A percentile compares a stretch with the other conserved stretches of the same genome.
These are phyloP conservation scores for Sporisorium reilianum DNA, from an alignment of 1,284 basidiomycete species.

Conservation along the genomic window DNA sequence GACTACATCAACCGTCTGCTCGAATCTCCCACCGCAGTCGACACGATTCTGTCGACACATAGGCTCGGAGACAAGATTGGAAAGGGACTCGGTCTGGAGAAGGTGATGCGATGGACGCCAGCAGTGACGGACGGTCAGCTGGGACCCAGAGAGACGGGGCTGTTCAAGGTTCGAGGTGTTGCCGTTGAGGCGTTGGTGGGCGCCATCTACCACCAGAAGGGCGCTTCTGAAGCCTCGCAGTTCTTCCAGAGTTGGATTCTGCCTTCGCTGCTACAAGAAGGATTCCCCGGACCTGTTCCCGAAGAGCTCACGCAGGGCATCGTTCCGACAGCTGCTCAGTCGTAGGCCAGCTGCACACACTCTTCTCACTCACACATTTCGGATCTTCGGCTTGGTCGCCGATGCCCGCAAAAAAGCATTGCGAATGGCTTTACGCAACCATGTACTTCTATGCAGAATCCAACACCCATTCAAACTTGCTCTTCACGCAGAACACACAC, in stretches of 20 bases:
- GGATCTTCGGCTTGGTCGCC: neutral
- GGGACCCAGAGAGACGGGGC: slow-evolving; percentile 60
- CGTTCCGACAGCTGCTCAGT: neutral
- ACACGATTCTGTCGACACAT: slow-evolving; percentile 55
- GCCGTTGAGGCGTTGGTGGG: slow-evolving; percentile 68
- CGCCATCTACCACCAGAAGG: slow-evolving; percentile 65
- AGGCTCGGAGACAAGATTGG: slow-evolving; percentile 63
- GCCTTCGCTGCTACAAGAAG: slow-evolving; percentile 31
- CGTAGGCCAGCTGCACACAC: slow-evolving; percentile 9
- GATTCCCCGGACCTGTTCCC: slow-evolving; percentile 40
- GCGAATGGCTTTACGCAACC: slow-evolving; percentile 21
- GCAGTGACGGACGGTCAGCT: slow-evolving; percentile 51
- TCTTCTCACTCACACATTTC: slow-evolving; percentile 5
- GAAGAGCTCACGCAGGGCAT: slow-evolving; percentile 26
- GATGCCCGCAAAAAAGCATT: slow-evolving; percentile 10
- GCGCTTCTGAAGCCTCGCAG: slow-evolving; percentile 32
- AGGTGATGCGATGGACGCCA: slow-evolving; percentile 69
- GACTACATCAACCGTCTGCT: slow-evolving; percentile 50
- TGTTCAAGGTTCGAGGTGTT: slow-evolving; percentile 67
- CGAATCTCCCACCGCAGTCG: slow-evolving; percentile 40
- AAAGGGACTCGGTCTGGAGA: slow-evolving; percentile 58
- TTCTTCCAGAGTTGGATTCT: slow-evolving; percentile 40
- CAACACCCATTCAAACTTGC: neutral
- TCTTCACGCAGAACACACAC: neutral
- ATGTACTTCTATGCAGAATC: slow-evolving; percentile 42